These are phyloP conservation scores for carrot (Daucus carota) DNA, from an alignment of 129 eudicot species.

Conservation along the genomic window DNA sequence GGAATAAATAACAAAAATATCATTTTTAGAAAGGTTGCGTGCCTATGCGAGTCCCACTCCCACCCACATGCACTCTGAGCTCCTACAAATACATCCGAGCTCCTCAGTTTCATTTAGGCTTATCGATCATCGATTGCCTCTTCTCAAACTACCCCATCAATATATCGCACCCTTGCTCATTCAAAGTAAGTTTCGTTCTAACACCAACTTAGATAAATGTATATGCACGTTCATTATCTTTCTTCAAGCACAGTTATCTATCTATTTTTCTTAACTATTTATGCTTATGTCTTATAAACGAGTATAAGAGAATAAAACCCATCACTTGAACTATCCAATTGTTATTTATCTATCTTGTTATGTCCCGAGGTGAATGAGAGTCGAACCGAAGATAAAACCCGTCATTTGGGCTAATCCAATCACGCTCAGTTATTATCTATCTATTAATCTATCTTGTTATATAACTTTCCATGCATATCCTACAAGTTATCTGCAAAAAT, in stretches of 20 bases:
- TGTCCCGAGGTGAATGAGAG: too few species aligned
- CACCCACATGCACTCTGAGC: constrained; percentile 9
- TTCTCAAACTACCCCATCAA: background rate
- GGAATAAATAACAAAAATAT: background rate
- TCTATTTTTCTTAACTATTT: too few species aligned
- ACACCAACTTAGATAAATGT: background rate
- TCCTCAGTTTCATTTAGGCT: background rate
- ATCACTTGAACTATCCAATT: too few species aligned
- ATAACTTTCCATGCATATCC: background rate
- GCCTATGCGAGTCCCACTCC: background rate
- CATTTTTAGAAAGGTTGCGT: background rate
- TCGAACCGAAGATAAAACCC: too few species aligned
- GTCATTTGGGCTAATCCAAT: too few species aligned
- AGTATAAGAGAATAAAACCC: too few species aligned
- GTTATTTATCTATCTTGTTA: too few species aligned
- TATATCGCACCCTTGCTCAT: background rate
- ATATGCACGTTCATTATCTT: background rate
- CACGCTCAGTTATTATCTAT: too few species aligned
- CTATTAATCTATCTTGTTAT: background rate
- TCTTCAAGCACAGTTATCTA: background rate
- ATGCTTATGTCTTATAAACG: too few species aligned
- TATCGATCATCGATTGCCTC: constrained; percentile 1
- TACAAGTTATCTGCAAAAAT: background rate
- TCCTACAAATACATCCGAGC: constrained; percentile 42
- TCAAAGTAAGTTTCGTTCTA: background rate